Conservation (phyloP, 1,284 basidiomycete species). For the Hypsizygus ulmarius region DNA sequence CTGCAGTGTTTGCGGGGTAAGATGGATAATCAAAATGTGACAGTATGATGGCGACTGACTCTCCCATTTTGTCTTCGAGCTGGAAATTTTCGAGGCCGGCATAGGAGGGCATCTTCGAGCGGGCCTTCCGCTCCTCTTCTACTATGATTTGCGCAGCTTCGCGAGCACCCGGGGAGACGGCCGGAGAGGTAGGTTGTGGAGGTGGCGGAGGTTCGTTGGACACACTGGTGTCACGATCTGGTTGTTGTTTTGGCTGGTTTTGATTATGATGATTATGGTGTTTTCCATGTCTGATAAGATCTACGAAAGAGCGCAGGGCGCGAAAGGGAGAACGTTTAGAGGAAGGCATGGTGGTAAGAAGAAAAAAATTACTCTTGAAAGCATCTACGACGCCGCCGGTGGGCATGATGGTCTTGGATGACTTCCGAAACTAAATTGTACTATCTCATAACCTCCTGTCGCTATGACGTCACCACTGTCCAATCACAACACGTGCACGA, state of each 20-base stretch:
- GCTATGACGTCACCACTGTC: conserved; percentile 17
- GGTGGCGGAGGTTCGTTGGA: conserved; percentile 16
- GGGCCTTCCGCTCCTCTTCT: conserved; percentile 73
- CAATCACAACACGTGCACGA: no score
- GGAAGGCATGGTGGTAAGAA: conserved; percentile 17
- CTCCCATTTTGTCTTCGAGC: conserved; percentile 92
- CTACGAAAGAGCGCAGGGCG: conserved; percentile 35
- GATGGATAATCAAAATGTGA: conserved; percentile 17
- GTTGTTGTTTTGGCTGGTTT: conserved; percentile 34
- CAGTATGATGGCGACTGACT: conserved; percentile 54
- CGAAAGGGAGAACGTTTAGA: conserved; percentile 6
- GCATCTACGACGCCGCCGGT: conserved; percentile 61
- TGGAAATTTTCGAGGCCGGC: conserved; percentile 83
- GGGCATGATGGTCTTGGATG: conserved; percentile 28
- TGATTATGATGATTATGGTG: conserved; percentile 49
- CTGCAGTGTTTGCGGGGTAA: conserved; percentile 41
- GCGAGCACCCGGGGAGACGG: conserved; percentile 38
- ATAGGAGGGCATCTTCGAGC: conserved; percentile 78
- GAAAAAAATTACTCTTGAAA: conserved; percentile 59
- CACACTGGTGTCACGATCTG: conserved; percentile 28
- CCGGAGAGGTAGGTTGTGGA: conserved; percentile 12
- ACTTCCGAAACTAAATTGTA: conserved; percentile 15
- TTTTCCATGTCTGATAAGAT: conserved; percentile 86
- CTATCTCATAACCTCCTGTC: conserved; percentile 9
- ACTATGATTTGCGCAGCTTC: conserved; percentile 75